These are phyloP conservation scores for Hyaloscypha finlandica DNA, from an alignment of 495 filamentous ascomycete genomes.

Conservation along the genomic window DNA sequence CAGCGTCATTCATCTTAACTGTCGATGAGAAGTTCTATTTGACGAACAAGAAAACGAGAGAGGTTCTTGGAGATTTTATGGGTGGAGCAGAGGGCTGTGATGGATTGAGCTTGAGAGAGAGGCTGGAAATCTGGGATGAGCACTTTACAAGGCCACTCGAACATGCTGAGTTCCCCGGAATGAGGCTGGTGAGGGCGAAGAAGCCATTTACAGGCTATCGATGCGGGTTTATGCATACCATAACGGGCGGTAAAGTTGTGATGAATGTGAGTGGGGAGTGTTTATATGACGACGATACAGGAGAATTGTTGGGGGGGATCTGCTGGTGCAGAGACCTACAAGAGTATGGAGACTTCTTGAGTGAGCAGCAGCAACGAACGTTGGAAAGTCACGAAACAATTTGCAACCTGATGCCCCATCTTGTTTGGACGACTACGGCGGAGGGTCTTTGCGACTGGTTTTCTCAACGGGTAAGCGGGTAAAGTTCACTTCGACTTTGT, in stretches of 20 bases:
- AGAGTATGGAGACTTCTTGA: constrained; percentile 44
- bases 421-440: constrained; percentile 64
- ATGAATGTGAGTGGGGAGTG: constrained; percentile 59
- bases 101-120: constrained; percentile 1
- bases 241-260: constrained; percentile 42
- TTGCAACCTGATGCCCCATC: constrained; percentile 68
- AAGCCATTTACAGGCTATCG: constrained; percentile 51
- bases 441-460: constrained; percentile 65
- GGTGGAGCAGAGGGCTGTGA: constrained; percentile 10
- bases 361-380: constrained; percentile 57
- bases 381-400: constrained; percentile 63
- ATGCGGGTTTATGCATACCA: constrained; percentile 56
- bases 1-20: constrained; percentile 14
- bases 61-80: constrained; percentile 19
- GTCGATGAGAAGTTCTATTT: constrained; percentile 15
- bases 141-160: constrained; percentile 58
- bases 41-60: constrained; percentile 11
- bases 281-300: constrained; percentile 57
- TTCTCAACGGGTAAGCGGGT: constrained; percentile 48
- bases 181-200: constrained; percentile 53
- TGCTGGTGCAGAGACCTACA: constrained; percentile 65
- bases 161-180: constrained; percentile 58
- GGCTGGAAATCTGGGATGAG: constrained; percentile 49
- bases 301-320: constrained; percentile 67
- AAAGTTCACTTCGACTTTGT: not conserved